Percentiles rank a stretch among this genome's conserved stretches.
phyloP scores from a whole-genome alignment of 208 protist species.

The Leishmania aethiopica region DNA sequence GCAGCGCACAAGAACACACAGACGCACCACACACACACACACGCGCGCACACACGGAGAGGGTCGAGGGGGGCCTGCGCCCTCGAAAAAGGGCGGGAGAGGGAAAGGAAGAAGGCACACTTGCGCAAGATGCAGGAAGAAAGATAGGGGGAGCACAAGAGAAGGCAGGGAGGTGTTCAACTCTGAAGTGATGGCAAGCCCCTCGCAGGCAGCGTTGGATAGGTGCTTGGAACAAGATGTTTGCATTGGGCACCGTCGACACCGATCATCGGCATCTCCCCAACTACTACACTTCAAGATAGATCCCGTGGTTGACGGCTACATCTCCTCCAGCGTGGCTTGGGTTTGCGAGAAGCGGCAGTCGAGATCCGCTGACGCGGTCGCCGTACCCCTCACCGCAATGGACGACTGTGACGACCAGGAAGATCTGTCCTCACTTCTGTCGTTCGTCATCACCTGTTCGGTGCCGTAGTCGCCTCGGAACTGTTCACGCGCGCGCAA shows the following conservation, averaged over 20 bases:
- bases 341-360: not conserved
- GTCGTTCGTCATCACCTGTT: slow-evolving; percentile 10
- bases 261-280: not conserved
- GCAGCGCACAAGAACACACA: not conserved
- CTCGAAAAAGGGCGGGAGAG: not conserved
- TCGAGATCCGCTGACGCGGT: not conserved
- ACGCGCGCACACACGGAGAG: not conserved
- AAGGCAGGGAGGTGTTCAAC: not conserved
- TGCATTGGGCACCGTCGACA: not conserved
- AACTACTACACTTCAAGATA: not conserved
- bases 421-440: slow-evolving; percentile 4
- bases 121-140: not conserved
- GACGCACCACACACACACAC: not conserved
- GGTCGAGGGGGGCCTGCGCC: not conserved
- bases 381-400: slow-evolving; percentile 4
- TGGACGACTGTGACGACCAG: slow-evolving; percentile 24
- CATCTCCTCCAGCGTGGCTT: slow-evolving; percentile 16
- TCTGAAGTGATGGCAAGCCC: not conserved
- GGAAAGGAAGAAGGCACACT: not conserved
- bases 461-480: slow-evolving; percentile 25
- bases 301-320: not conserved
- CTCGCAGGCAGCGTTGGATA: not conserved
- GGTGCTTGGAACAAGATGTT: not conserved
- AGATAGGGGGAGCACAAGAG: not conserved
- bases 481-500: slow-evolving; percentile 16